Percentiles rank a stretch among this genome's conserved stretches.
Conservation (phyloP, 192 early-diverging fungal species). For the Mortierella alpina region DNA sequence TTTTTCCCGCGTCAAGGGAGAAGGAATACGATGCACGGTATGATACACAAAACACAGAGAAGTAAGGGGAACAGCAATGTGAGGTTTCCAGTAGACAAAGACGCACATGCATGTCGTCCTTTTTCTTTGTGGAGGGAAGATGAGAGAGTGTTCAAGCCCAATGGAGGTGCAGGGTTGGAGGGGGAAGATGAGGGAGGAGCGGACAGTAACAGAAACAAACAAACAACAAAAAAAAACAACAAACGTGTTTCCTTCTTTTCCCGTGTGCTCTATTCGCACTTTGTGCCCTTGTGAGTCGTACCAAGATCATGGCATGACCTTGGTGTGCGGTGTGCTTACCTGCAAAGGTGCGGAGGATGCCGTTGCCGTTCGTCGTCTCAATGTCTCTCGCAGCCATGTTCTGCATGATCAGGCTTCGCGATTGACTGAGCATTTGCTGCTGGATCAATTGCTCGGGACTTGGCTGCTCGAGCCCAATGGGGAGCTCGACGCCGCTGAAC, state of each 20-base stretch:
- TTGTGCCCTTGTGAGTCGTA: no score
- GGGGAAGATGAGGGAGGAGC: background rate
- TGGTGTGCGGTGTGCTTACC: background rate
- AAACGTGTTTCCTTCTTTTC: no score
- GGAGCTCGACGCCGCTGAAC: slow-evolving; percentile 21
- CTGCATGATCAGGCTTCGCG: slow-evolving; percentile 34
- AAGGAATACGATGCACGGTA: background rate
- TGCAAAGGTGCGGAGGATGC: slow-evolving; percentile 9
- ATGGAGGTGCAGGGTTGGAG: background rate
- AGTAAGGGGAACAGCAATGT: slow-evolving; percentile 1
- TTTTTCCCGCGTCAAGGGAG: background rate
- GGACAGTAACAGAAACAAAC: slow-evolving; percentile 1
- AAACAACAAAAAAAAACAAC: background rate
- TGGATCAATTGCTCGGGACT: slow-evolving; percentile 49
- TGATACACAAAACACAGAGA: slow-evolving; percentile 6
- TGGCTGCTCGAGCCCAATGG: slow-evolving; percentile 34
- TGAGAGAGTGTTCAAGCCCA: slow-evolving; percentile 4
- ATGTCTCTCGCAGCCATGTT: slow-evolving; percentile 21
- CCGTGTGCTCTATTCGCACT: no score
- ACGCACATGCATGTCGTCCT: background rate
- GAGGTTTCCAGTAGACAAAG: background rate
- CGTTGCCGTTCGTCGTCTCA: slow-evolving; percentile 3
- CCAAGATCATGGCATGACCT: no score
- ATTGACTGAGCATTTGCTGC: slow-evolving; percentile 47
- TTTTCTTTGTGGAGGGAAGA: background rate